Conservation (phyloP, 306 rosid species). For the Purshia tridentata region DNA sequence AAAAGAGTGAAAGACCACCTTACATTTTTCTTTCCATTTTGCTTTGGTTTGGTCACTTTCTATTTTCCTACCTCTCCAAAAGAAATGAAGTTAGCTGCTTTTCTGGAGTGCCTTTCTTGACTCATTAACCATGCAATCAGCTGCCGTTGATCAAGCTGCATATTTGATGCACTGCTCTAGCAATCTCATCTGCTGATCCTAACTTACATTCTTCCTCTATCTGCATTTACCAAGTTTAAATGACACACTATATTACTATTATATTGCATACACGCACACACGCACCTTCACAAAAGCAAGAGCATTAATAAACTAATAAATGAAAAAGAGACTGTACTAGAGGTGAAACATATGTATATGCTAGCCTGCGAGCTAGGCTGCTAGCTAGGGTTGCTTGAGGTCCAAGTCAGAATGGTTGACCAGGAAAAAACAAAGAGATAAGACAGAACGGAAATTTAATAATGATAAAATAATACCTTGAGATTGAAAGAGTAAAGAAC, state of each 20-base stretch:
- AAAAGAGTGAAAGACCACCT: conserved; percentile 10
- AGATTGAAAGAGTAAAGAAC: conserved; percentile 88
- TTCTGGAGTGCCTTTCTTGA: not conserved
- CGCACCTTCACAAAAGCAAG: conserved; percentile 8
- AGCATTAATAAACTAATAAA: not conserved
- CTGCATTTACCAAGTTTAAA: conserved; percentile 47
- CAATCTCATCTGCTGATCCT: conserved; percentile 74
- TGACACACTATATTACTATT: not conserved
- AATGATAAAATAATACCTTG: conserved; percentile 63
- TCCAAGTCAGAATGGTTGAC: conserved; percentile 64
- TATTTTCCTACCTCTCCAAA: not conserved
- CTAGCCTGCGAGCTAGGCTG: conserved; percentile 5
- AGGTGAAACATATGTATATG: no score
- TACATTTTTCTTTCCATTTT: conserved; percentile 16
- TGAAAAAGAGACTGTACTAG: no score
- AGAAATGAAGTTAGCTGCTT: conserved; percentile 8
- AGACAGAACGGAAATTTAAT: not conserved
- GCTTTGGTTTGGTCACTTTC: conserved; percentile 15
- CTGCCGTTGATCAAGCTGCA: conserved; percentile 58
- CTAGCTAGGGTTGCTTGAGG: conserved; percentile 35
- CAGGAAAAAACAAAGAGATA: not conserved
- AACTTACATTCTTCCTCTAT: conserved; percentile 81
- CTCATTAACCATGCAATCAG: conserved; percentile 28
- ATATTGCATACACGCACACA: not conserved
- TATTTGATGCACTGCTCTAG: conserved; percentile 67